A percentile compares a stretch with the other conserved stretches of the same genome.
phyloP scores from a whole-genome alignment of 2,329 filamentous ascomycete species.

The Pseudogymnoascus sp. region DNA sequence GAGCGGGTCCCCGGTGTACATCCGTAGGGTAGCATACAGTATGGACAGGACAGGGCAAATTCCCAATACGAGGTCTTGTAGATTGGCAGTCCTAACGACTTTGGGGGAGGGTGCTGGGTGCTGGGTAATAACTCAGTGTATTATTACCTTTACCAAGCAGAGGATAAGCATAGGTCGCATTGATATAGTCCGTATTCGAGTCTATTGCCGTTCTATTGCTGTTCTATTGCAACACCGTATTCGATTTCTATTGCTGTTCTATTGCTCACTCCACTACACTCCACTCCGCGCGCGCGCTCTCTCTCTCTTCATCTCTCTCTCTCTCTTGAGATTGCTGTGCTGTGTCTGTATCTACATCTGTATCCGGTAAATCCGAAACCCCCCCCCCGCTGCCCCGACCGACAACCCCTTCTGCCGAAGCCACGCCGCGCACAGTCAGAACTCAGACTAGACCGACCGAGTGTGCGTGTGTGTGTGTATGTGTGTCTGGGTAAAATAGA shows the following conservation, averaged over 20 bases:
- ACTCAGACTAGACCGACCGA: neutral
- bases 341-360: too few relatives aligned
- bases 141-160: neutral
- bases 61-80: neutral
- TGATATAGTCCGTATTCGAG: neutral
- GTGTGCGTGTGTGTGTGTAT: too few relatives aligned
- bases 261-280: too few relatives aligned
- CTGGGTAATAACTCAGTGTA: slow-evolving; percentile 1
- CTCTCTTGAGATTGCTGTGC: neutral
- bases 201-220: too few relatives aligned
- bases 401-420: neutral
- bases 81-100: neutral
- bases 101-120: neutral
- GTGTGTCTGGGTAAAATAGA: too few relatives aligned
- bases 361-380: neutral
- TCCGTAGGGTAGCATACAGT: neutral
- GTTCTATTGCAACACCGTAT: too few relatives aligned
- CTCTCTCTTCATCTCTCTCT: too few relatives aligned
- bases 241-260: too few relatives aligned
- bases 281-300: neutral
- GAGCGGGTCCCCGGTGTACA: neutral
- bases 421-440: slow-evolving; percentile 1
- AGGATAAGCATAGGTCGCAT: neutral
- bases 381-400: too few relatives aligned
- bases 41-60: too few relatives aligned